These are phyloP conservation scores for Penicillium arizonense DNA, from an alignment of 495 filamentous ascomycete genomes.

Conservation along the genomic window DNA sequence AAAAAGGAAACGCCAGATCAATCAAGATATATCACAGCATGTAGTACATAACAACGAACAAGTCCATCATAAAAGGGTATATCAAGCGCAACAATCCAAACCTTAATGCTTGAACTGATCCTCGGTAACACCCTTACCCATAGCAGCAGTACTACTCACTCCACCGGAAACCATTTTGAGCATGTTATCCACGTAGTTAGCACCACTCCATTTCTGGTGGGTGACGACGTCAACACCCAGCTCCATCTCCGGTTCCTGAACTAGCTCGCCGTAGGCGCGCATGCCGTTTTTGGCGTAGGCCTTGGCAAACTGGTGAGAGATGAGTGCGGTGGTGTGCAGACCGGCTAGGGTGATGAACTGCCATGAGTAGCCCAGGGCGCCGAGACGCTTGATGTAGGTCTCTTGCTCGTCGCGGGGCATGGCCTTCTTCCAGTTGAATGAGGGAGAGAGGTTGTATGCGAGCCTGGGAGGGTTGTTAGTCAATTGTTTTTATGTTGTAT, in stretches of 20 bases:
- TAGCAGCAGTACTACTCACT: slow-evolving; percentile 85
- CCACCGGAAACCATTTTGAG: slow-evolving; percentile 97
- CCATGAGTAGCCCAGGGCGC: slow-evolving; percentile 91
- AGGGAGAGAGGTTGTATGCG: slow-evolving; percentile 95
- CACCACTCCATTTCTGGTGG: slow-evolving; percentile 98
- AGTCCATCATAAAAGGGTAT: slow-evolving; percentile 6
- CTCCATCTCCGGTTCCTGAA: slow-evolving; percentile 97
- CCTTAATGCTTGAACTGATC: slow-evolving; percentile 74
- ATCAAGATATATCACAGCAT: slow-evolving; percentile 9
- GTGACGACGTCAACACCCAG: slow-evolving; percentile 88
- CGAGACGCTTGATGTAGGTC: slow-evolving; percentile 92
- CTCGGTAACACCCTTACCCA: slow-evolving; percentile 98
- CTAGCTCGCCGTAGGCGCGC: slow-evolving; percentile 93
- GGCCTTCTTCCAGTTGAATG: slow-evolving; percentile 99
- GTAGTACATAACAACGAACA: slow-evolving; percentile 11
- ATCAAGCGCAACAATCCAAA: background rate
- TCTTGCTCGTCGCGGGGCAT: slow-evolving; percentile 93
- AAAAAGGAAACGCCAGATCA: slow-evolving; percentile 7
- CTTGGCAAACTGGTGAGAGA: slow-evolving; percentile 81
- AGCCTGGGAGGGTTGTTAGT: slow-evolving; percentile 51
- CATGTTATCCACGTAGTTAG: slow-evolving; percentile 89
- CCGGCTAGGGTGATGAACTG: slow-evolving; percentile 99
- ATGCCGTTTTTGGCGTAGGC: slow-evolving; percentile 82
- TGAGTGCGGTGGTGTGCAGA: slow-evolving; percentile 90
- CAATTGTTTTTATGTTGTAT: no score